phyloP scores from a whole-genome alignment of 192 early-diverging fungal genomes.

The Gamsiella multidivaricata region DNA sequence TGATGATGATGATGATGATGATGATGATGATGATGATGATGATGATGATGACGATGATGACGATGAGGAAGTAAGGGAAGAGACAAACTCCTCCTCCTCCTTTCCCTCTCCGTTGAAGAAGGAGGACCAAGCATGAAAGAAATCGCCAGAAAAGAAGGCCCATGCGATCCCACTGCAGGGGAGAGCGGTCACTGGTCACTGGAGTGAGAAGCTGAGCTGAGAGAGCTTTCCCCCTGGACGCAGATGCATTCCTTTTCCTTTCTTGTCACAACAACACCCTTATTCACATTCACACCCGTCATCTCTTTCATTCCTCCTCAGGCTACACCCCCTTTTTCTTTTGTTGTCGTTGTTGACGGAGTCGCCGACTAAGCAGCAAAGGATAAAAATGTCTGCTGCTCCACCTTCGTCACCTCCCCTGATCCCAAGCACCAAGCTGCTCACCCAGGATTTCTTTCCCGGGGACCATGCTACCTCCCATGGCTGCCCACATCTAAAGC shows the following conservation, averaged over 20 bases:
- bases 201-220: background rate
- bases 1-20: too few relatives aligned
- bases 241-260: background rate
- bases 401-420: constrained; percentile 19
- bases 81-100: too few relatives aligned
- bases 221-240: too few relatives aligned
- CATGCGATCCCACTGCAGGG: too few relatives aligned
- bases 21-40: too few relatives aligned
- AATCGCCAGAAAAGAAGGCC: background rate
- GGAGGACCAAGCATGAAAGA: background rate
- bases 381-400: constrained; percentile 16
- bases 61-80: too few relatives aligned
- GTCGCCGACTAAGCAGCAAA: constrained; percentile 13
- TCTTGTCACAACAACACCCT: background rate
- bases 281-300: background rate
- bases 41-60: too few relatives aligned
- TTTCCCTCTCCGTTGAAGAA: too few relatives aligned
- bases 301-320: background rate
- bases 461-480: constrained; percentile 40
- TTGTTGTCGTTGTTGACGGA: background rate
- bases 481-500: constrained; percentile 46
- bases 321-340: background rate
- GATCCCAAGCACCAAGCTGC: constrained; percentile 33
- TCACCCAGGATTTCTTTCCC: constrained; percentile 53
- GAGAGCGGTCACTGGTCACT: too few relatives aligned